Evolutionary conservation across 768 basidiomycete genomes (phyloP), one percentile per base, ranked within the genome.

Genomic region (Mycena vulgaris): DNA sequence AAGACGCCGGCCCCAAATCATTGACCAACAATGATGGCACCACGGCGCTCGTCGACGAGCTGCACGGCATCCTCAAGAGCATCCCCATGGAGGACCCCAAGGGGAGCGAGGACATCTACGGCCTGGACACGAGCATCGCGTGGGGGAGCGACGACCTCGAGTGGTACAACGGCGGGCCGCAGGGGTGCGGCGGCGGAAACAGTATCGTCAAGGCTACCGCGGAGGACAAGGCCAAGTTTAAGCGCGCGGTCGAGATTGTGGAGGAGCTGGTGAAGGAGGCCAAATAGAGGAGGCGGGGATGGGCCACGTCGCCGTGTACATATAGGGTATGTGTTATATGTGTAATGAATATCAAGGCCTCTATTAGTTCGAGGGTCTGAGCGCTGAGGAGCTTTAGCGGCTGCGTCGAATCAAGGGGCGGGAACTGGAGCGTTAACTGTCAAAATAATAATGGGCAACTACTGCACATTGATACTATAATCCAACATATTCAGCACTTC

Each of bases 101-200:
- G 0, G 91, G 90, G 2, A 89, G 87, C 51, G 82, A 92, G 78
- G 93, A 95, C 75, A 90, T 94, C 61, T 95, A 95, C 71, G 90
- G 90, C 1, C 70, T 89, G 71, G 84, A 93, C 77, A 91, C 85
- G 11, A 89, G 90, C 78, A 93, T 94, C 69, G 81, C 86, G 8
- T 91, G 88, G 82, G 83, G 80, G 9, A 88, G 86, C 71, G 85
- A 88, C 0, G 87, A 89, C 72, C 77, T 93, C 21, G 72, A 83
- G 78, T 93, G 92, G 92, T 76, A 63, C 47, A 92, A 91, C 75
- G 89, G 88, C 3, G 89, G 88, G 0, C 89, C 90, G 0, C 78
- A 85, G 66, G 92, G 93, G 2, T 90, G 90, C 75, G 86, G 84
- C 17, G 86, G 86, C 6, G 92, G 87, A 13, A 57, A 25, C 9